phyloP scores from a whole-genome alignment of 2,329 filamentous ascomycete genomes.

The Parastagonospora avenae region DNA sequence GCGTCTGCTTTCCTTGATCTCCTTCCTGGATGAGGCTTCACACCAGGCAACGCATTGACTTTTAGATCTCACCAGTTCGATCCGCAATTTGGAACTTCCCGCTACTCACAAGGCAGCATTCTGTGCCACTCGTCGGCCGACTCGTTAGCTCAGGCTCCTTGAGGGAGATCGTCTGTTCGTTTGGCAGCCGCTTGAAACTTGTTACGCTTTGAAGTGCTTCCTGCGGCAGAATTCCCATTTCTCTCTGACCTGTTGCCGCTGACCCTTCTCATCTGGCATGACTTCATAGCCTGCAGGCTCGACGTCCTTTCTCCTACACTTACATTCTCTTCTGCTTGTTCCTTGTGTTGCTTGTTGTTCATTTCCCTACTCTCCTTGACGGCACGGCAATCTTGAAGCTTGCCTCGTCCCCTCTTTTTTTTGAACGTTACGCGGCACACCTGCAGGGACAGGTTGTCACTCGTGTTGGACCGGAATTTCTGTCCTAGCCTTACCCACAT shows the following conservation, averaged over 20 bases:
- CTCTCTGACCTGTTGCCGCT: conserved; percentile 15
- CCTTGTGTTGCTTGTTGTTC: background rate
- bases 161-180: conserved; percentile 31
- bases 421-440: conserved; percentile 7
- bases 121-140: conserved; percentile 4
- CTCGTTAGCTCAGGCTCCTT: conserved; percentile 18
- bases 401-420: conserved; percentile 25
- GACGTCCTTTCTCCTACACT: conserved; percentile 2
- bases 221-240: conserved; percentile 16
- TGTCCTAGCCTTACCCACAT: conserved; percentile 3
- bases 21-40: conserved; percentile 4
- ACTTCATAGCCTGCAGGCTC: conserved; percentile 15
- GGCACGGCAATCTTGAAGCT: conserved; percentile 15
- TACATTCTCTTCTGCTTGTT: conserved; percentile 6
- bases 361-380: conserved; percentile 10
- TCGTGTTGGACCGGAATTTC: background rate
- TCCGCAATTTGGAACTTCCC: conserved; percentile 12
- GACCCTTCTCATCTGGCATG: conserved; percentile 17
- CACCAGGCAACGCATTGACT: conserved; percentile 2
- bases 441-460: conserved; percentile 23
- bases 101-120: conserved; percentile 7
- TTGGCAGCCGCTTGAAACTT: conserved; percentile 36
- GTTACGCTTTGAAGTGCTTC: conserved; percentile 14
- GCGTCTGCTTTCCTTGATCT: background rate
- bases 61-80: conserved; percentile 1